Conservation (phyloP, 345 rosid genomes). For the Triadica sebifera region DNA sequence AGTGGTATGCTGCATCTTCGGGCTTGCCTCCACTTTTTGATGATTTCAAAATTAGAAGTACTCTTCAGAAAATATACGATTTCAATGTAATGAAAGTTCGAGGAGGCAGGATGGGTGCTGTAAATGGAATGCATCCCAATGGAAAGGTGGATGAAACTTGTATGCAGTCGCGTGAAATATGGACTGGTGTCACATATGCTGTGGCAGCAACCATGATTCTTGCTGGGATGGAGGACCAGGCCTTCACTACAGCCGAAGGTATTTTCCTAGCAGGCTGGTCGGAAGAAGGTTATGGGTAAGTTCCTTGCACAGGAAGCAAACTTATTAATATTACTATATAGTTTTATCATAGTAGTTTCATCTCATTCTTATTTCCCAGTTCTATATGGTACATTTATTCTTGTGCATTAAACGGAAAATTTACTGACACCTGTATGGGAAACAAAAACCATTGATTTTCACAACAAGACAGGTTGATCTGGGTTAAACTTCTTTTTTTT, state of each 20-base stretch:
- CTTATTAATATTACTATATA: neutral
- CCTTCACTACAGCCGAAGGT: conserved; percentile 84
- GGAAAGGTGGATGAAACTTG: conserved; percentile 95
- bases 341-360: neutral
- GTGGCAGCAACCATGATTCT: conserved; percentile 92
- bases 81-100: conserved; percentile 88
- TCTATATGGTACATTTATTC: too few species aligned
- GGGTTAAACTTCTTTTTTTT: too few species aligned
- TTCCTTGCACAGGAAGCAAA: neutral
- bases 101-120: conserved; percentile 98
- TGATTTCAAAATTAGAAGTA: conserved; percentile 68
- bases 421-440: neutral
- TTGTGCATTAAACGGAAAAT: neutral
- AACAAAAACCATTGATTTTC: neutral
- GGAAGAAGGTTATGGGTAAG: conserved; percentile 96
- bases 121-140: conserved; percentile 94
- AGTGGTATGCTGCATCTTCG: conserved; percentile 93
- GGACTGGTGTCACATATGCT: conserved; percentile 95
- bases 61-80: conserved; percentile 77
- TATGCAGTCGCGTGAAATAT: conserved; percentile 99
- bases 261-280: conserved; percentile 97
- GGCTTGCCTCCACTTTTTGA: conserved; percentile 85
- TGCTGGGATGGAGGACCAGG: conserved; percentile 93
- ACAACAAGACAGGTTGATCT: neutral
- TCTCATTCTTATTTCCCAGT: neutral